These are phyloP conservation scores for Sonneratia alba DNA, from an alignment of 345 rosid species.

Conservation along the genomic window DNA sequence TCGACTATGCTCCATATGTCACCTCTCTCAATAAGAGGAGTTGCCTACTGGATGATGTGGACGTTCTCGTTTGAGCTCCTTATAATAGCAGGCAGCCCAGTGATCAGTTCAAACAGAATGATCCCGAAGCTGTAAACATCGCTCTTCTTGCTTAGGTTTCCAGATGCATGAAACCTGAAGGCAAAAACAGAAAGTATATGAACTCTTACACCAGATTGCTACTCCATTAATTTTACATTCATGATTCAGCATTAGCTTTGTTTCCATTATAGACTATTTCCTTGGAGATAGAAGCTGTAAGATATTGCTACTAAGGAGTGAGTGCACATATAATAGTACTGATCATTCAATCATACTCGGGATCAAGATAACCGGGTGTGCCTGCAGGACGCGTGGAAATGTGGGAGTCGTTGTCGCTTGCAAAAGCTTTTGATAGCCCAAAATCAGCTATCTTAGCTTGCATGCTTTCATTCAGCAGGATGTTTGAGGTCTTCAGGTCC, in stretches of 20 bases:
- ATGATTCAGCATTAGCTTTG: too few species aligned
- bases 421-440: conserved; percentile 34
- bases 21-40: conserved; percentile 16
- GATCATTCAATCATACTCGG: conserved; percentile 24
- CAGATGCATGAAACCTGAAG: conserved; percentile 15
- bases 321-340: not conserved
- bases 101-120: conserved; percentile 26
- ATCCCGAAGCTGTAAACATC: conserved; percentile 28
- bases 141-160: conserved; percentile 18
- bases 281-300: not conserved
- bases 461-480: conserved; percentile 34
- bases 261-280: not conserved
- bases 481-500: conserved; percentile 42
- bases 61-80: not conserved
- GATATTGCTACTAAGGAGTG: not conserved
- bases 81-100: conserved; percentile 20
- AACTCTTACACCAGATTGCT: too few species aligned
- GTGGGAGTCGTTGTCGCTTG: conserved; percentile 22
- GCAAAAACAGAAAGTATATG: not conserved
- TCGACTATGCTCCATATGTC: conserved; percentile 24
- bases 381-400: conserved; percentile 31
- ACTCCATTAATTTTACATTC: not conserved
- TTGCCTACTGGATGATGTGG: conserved; percentile 16
- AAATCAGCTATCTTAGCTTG: conserved; percentile 45
- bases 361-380: conserved; percentile 43